Conservation (phyloP, 2,329 filamentous ascomycete genomes). For the Colletotrichum tropicale region DNA sequence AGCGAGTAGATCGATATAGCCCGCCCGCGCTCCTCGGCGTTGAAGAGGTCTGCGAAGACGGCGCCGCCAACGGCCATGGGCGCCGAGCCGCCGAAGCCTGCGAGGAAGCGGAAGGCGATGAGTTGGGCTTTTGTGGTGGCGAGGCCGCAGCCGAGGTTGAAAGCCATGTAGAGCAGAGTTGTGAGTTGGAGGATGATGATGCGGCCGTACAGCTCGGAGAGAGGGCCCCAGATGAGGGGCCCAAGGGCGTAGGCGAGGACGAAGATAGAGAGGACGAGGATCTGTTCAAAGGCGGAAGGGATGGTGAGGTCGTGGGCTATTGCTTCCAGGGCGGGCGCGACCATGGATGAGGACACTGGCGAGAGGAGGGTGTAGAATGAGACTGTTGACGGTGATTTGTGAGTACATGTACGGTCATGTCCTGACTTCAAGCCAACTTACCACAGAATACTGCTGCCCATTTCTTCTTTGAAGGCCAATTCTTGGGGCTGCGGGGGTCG, state of each 20-base stretch:
- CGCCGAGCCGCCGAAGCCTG: conserved; percentile 44
- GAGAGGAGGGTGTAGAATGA: neutral
- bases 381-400: neutral
- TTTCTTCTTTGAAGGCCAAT: neutral
- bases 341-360: neutral
- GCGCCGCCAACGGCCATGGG: conserved; percentile 47
- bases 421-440: neutral
- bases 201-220: conserved; percentile 55
- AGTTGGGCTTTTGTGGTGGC: conserved; percentile 46
- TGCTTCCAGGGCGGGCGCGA: neutral
- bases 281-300: neutral
- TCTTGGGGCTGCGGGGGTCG: neutral
- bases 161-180: conserved; percentile 58
- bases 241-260: conserved; percentile 57
- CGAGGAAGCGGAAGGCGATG: conserved; percentile 50
- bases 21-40: conserved; percentile 42
- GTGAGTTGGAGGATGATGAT: conserved; percentile 41
- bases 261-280: neutral
- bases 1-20: conserved; percentile 41
- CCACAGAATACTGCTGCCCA: neutral
- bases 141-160: conserved; percentile 65
- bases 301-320: neutral
- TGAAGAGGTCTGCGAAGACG: conserved; percentile 46
- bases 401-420: neutral
- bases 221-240: conserved; percentile 51